These are phyloP conservation scores for Davidsoniella neocaledoniae DNA, from an alignment of 2,329 filamentous ascomycete species.

Conservation along the genomic window DNA sequence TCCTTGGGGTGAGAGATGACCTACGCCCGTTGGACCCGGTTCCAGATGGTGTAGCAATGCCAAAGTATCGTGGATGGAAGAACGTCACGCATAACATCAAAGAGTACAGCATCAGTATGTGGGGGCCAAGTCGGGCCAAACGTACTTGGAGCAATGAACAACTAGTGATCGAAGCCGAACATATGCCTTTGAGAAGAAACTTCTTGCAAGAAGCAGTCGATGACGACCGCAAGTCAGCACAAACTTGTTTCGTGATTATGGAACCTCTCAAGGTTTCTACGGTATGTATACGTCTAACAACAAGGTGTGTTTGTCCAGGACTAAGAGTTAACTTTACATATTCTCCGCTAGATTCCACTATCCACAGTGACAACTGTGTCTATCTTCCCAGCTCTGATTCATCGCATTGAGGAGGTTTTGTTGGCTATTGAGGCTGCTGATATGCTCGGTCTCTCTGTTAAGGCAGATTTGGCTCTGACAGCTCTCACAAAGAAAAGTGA, in stretches of 20 bases:
- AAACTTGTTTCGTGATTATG: constrained; percentile 51
- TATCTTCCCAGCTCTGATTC: constrained; percentile 67
- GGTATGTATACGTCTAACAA: constrained; percentile 30
- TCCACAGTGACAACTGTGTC: constrained; percentile 57
- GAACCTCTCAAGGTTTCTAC: constrained; percentile 62
- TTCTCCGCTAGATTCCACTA: constrained; percentile 39
- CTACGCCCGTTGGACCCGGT: constrained; percentile 49
- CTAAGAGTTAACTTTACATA: constrained; percentile 12
- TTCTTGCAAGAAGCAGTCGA: constrained; percentile 53
- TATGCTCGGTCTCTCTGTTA: constrained; percentile 45
- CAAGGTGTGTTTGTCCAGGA: neutral
- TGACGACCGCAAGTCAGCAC: constrained; percentile 21
- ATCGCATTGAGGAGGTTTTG: constrained; percentile 65
- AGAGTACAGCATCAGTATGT: constrained; percentile 69
- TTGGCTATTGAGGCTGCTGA: constrained; percentile 62
- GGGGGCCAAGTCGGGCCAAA: constrained; percentile 36
- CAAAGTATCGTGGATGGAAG: constrained; percentile 27
- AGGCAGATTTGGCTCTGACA: constrained; percentile 59
- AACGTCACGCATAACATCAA: constrained; percentile 45
- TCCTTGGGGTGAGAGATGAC: constrained; percentile 34
- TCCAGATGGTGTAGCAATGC: constrained; percentile 35
- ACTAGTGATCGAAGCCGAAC: constrained; percentile 61
- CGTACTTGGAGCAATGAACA: constrained; percentile 47
- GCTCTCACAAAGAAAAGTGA: constrained; percentile 87
- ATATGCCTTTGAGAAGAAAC: constrained; percentile 65